These are phyloP conservation scores for Tylopilus sp. DNA, from an alignment of 1,284 basidiomycete genomes.

Conservation along the genomic window DNA sequence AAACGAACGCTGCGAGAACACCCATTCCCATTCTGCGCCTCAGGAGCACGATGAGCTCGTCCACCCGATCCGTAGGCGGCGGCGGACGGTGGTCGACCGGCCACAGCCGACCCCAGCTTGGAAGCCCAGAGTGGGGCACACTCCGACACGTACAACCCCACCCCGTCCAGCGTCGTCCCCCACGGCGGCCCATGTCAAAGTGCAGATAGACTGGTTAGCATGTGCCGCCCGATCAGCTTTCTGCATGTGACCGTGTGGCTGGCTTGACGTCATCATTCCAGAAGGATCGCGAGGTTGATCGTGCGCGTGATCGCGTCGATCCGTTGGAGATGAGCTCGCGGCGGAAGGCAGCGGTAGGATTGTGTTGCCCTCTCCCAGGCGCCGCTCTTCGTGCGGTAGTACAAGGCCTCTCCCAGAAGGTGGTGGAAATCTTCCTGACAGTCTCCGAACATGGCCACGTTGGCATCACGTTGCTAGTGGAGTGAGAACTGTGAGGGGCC, in stretches of 20 bases:
- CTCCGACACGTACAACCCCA: constrained; percentile 43
- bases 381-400: constrained; percentile 59
- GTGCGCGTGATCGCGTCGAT: constrained; percentile 23
- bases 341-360: constrained; percentile 38
- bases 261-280: constrained; percentile 61
- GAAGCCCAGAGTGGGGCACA: constrained; percentile 52
- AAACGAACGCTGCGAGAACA: constrained; percentile 52
- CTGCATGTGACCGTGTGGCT: constrained; percentile 47
- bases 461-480: constrained; percentile 53
- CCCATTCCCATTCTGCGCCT: constrained; percentile 41
- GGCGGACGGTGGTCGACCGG: constrained; percentile 37
- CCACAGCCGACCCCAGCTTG: constrained; percentile 61
- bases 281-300: constrained; percentile 46
- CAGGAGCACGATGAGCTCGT: constrained; percentile 17
- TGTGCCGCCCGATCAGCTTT: constrained; percentile 38
- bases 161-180: constrained; percentile 42
- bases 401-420: constrained; percentile 47
- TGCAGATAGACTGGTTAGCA: constrained; percentile 19
- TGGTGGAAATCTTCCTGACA: constrained; percentile 42
- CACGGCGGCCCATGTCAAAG: constrained; percentile 42
- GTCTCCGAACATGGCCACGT: constrained; percentile 41
- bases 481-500: constrained; percentile 39
- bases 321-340: constrained; percentile 12
- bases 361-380: constrained; percentile 45
- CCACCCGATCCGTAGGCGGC: constrained; percentile 15